Evolutionary conservation across 225 moss, liverwort and hornwort genomes (phyloP).

Genomic region (Ulota crispa): DNA sequence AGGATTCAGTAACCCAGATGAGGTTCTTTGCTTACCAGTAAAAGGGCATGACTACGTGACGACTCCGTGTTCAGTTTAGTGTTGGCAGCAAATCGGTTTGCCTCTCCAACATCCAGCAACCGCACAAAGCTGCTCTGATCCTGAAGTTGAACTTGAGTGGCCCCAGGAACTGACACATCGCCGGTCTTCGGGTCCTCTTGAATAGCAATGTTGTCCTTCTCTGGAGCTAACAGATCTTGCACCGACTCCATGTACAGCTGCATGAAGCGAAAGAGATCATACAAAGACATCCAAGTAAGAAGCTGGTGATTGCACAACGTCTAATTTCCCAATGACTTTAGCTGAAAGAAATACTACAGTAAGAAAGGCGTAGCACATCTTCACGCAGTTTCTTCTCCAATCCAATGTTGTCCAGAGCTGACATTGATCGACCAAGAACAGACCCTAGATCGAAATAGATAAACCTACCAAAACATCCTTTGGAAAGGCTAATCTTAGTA

Average conservation of each 20-base stretch:
- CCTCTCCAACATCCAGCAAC: slow-evolving; percentile 79
- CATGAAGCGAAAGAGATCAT: background rate
- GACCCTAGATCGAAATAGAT: background rate
- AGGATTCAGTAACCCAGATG: background rate
- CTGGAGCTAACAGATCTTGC: slow-evolving; percentile 92
- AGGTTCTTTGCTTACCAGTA: slow-evolving; percentile 52
- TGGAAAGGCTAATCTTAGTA: background rate
- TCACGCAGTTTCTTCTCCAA: background rate
- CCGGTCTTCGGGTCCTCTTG: slow-evolving; percentile 94
- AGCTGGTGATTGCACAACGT: background rate
- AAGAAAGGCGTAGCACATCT: background rate
- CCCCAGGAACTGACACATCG: slow-evolving; percentile 89
- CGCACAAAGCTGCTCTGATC: slow-evolving; percentile 29
- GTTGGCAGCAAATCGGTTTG: slow-evolving; percentile 94
- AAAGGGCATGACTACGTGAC: slow-evolving; percentile 92
- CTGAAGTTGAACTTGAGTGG: slow-evolving; percentile 74
- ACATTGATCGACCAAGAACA: background rate
- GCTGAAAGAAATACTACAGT: background rate
- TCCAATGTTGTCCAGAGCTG: background rate
- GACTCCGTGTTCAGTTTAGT: slow-evolving; percentile 97
- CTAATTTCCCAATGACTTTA: background rate
- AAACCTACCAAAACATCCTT: background rate
- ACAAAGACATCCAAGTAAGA: slow-evolving; percentile 11
- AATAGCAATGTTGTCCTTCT: slow-evolving; percentile 93
- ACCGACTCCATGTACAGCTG: slow-evolving; percentile 99